A percentile compares a stretch with the other conserved stretches of the same genome.
phyloP scores from a whole-genome alignment of 352 stramenopile genomes.

The Globisporangium abappressorium region DNA sequence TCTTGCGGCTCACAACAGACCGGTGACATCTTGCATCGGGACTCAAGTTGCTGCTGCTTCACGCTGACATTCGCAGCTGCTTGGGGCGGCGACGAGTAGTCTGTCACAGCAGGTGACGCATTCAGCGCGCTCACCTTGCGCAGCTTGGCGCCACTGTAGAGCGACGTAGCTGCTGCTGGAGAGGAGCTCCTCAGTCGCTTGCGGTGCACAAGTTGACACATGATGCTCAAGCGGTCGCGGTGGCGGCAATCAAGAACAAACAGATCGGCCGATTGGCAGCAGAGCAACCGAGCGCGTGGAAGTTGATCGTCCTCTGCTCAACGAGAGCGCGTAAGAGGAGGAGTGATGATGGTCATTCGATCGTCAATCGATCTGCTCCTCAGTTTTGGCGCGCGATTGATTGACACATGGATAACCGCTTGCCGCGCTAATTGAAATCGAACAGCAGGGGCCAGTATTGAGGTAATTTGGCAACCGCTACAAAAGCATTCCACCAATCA shows the following conservation, averaged over 20 bases:
- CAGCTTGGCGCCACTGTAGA: conserved; percentile 4
- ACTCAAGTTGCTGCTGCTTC: neutral
- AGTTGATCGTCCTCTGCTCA: conserved; percentile 10
- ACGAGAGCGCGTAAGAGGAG: conserved; percentile 25
- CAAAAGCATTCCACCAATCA: conserved; percentile 40
- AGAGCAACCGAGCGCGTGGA: neutral
- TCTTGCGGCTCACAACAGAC: neutral
- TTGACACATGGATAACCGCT: neutral
- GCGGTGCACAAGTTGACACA: conserved; percentile 15
- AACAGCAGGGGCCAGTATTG: conserved; percentile 9
- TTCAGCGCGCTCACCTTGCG: neutral
- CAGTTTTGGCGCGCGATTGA: conserved; percentile 6
- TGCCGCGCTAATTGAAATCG: conserved; percentile 3
- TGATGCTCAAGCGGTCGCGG: neutral
- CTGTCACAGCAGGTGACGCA: neutral
- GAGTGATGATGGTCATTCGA: conserved; percentile 21
- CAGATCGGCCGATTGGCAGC: too few relatives aligned
- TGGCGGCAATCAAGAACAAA: neutral
- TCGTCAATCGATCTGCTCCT: conserved; percentile 18
- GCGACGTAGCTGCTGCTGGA: neutral
- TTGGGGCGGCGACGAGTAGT: conserved; percentile 3
- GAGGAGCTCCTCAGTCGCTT: conserved; percentile 15
- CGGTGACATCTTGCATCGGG: conserved; percentile 3
- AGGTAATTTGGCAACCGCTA: neutral
- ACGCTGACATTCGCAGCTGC: neutral